These are phyloP conservation scores for Rasamsonia emersonii DNA, from an alignment of 2,329 filamentous ascomycete species.

Conservation along the genomic window DNA sequence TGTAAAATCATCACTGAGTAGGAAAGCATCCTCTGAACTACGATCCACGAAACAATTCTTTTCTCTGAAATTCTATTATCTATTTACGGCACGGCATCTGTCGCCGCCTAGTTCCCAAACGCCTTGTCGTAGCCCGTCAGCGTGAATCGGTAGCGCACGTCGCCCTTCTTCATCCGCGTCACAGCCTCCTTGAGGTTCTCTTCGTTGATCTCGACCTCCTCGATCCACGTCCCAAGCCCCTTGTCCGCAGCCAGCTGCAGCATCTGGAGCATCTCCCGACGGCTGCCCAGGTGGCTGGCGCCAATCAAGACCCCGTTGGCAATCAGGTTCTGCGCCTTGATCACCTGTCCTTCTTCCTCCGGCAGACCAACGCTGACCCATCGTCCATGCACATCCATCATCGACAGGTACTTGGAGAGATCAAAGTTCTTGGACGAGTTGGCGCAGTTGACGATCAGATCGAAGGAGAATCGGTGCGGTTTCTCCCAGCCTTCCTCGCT, in stretches of 20 bases:
- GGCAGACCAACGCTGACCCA: constrained; percentile 76
- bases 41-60: no score
- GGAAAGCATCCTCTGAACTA: no score
- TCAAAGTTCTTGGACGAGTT: constrained; percentile 63
- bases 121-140: constrained; percentile 43
- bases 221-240: constrained; percentile 59
- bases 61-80: not conserved
- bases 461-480: constrained; percentile 46
- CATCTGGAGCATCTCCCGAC: constrained; percentile 64
- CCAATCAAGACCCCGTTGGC: constrained; percentile 65
- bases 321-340: constrained; percentile 68
- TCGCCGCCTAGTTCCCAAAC: constrained; percentile 14
- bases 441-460: constrained; percentile 65
- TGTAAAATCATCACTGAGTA: no score
- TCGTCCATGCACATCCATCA: constrained; percentile 71
- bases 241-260: constrained; percentile 62
- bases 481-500: constrained; percentile 52
- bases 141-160: constrained; percentile 65
- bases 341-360: constrained; percentile 61
- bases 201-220: constrained; percentile 64
- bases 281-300: constrained; percentile 61
- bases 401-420: constrained; percentile 58
- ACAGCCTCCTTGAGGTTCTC: constrained; percentile 62
- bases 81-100: not conserved
- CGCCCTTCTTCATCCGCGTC: constrained; percentile 59